A percentile compares a stretch with the other conserved stretches of the same genome.
Evolutionary conservation across 192 early-diverging fungal genomes (phyloP).

Genomic region (Coemansia sp.): DNA sequence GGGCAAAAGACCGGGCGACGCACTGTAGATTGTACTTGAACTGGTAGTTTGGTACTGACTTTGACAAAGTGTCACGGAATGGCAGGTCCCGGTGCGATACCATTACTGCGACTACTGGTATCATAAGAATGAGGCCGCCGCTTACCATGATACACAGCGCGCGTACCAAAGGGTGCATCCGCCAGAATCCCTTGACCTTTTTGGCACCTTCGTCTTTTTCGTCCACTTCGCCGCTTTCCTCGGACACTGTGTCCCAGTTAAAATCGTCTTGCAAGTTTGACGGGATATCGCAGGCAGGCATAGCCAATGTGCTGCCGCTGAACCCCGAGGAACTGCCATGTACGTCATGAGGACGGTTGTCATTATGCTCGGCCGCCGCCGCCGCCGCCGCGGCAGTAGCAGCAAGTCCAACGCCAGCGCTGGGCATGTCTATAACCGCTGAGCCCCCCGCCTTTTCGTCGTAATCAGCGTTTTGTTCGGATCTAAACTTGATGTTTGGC

Average conservation of each 20-base stretch:
- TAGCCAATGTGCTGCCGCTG: conserved; percentile 37
- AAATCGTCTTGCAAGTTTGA: conserved; percentile 50
- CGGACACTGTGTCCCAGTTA: conserved; percentile 48
- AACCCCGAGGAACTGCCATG: conserved; percentile 12
- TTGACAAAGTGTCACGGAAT: conserved; percentile 27
- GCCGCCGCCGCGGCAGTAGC: not conserved
- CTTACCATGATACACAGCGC: conserved; percentile 60
- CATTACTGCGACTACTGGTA: conserved; percentile 57
- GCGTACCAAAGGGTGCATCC: conserved; percentile 60
- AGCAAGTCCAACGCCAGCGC: conserved; percentile 23
- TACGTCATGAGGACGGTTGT: not conserved
- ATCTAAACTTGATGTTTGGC: conserved; percentile 38
- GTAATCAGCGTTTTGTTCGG: not conserved
- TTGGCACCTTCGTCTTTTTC: conserved; percentile 35
- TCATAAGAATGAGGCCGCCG: conserved; percentile 58
- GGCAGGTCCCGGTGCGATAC: conserved; percentile 47
- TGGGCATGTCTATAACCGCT: conserved; percentile 43
- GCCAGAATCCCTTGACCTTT: conserved; percentile 51
- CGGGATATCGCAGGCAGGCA: conserved; percentile 47
- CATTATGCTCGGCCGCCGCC: not conserved
- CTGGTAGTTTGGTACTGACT: conserved; percentile 18
- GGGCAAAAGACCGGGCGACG: conserved; percentile 53
- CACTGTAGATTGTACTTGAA: conserved; percentile 38
- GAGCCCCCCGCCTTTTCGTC: conserved; percentile 24
- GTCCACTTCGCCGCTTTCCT: conserved; percentile 22